These are phyloP conservation scores for Lactifluus hygrophoroides DNA, from an alignment of 768 basidiomycete species.

Conservation along the genomic window DNA sequence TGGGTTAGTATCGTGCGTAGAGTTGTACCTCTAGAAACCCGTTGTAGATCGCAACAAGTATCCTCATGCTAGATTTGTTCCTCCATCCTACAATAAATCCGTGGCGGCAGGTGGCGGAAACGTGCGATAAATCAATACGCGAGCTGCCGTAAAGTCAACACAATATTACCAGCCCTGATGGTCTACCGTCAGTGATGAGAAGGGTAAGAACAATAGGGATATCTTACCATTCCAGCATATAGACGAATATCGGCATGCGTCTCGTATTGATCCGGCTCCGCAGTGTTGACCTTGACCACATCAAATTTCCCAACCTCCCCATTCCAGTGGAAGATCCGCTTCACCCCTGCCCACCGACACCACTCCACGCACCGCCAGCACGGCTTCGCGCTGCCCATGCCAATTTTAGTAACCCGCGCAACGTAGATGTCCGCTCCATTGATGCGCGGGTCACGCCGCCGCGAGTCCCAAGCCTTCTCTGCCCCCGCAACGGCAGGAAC, in stretches of 20 bases:
- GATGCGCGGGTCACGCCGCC: constrained; percentile 34
- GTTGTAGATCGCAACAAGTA: too few relatives aligned
- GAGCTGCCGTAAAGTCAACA: neutral
- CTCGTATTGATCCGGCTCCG: constrained; percentile 33
- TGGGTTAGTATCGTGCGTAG: too few relatives aligned
- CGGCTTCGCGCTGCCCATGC: constrained; percentile 43
- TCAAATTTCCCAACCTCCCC: constrained; percentile 29
- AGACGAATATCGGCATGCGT: constrained; percentile 39
- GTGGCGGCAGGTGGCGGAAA: neutral
- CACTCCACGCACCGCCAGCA: constrained; percentile 51
- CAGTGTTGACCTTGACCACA: constrained; percentile 40
- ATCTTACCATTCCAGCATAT: constrained; percentile 37
- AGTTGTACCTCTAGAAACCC: too few relatives aligned
- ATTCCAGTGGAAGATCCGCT: constrained; percentile 48
- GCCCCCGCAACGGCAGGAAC: constrained; percentile 13
- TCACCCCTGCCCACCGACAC: constrained; percentile 50
- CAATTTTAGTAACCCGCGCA: constrained; percentile 40
- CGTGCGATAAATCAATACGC: neutral
- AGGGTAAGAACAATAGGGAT: neutral
- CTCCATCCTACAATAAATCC: neutral
- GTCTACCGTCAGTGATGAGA: neutral
- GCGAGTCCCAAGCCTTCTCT: constrained; percentile 28
- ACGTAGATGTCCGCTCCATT: constrained; percentile 51
- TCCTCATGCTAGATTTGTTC: too few relatives aligned
- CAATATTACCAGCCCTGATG: constrained; percentile 11